These are phyloP conservation scores for Fusarium verticillioides DNA, from an alignment of 2,329 filamentous ascomycete species.

Conservation along the genomic window DNA sequence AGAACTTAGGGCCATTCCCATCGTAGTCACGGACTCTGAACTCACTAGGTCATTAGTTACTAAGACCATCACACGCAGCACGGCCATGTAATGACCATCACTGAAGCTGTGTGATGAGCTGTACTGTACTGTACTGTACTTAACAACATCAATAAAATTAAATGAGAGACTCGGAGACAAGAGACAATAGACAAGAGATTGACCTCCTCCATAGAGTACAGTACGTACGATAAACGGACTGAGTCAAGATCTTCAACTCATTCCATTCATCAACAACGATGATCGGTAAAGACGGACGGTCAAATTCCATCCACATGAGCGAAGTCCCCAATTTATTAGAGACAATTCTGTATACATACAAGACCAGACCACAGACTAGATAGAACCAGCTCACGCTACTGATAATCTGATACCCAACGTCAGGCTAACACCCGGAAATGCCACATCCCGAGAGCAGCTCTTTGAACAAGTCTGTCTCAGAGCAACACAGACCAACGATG, in stretches of 20 bases:
- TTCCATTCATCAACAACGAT: conserved; percentile 10
- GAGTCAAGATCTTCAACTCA: background rate
- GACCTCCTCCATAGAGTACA: background rate
- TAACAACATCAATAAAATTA: background rate
- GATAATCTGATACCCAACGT: conserved; percentile 11
- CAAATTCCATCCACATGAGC: background rate
- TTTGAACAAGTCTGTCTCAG: conserved; percentile 43
- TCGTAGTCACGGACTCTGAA: background rate
- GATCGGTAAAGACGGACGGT: conserved; percentile 1
- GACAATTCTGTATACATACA: background rate
- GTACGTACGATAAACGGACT: background rate
- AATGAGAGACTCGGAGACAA: background rate
- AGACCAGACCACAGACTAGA: background rate
- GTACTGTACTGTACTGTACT: background rate
- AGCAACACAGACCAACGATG: conserved; percentile 36
- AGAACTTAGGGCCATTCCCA: conserved; percentile 32
- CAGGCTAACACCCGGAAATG: conserved; percentile 47
- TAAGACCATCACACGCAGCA: background rate
- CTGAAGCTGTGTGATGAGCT: background rate
- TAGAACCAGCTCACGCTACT: conserved; percentile 24
- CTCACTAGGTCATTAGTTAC: background rate
- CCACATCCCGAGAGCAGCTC: conserved; percentile 46
- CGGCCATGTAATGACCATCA: background rate
- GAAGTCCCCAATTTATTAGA: background rate
- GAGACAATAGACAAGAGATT: background rate